Percentiles rank a stretch among this genome's conserved stretches.
phyloP scores from a whole-genome alignment of 345 rosid species.

The Carallia pectinifolia region DNA sequence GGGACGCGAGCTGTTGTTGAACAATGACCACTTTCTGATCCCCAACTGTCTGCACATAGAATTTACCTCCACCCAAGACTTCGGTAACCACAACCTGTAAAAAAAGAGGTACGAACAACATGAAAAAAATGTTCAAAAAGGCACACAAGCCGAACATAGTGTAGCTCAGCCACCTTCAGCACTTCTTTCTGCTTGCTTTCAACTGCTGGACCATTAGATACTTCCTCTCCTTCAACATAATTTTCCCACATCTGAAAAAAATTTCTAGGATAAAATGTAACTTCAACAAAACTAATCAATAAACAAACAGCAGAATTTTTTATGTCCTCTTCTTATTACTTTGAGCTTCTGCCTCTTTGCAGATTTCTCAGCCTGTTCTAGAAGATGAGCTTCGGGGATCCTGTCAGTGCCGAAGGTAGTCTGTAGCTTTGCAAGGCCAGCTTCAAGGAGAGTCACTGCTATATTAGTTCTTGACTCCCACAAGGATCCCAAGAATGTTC shows the following conservation, averaged over 20 bases:
- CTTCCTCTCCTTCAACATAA: slow-evolving; percentile 96
- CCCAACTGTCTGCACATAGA: slow-evolving; percentile 81
- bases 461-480: slow-evolving; percentile 84
- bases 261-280: neutral
- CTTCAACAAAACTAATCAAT: neutral
- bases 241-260: slow-evolving; percentile 87
- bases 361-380: slow-evolving; percentile 79
- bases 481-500: slow-evolving; percentile 93
- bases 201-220: slow-evolving; percentile 55
- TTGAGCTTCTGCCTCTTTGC: slow-evolving; percentile 88
- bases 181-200: slow-evolving; percentile 90
- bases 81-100: slow-evolving; percentile 90
- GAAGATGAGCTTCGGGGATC: slow-evolving; percentile 77
- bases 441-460: slow-evolving; percentile 74
- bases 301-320: neutral
- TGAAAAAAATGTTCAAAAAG: neutral
- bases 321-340: slow-evolving; percentile 31
- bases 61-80: slow-evolving; percentile 83
- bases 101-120: neutral
- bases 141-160: neutral
- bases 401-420: slow-evolving; percentile 81
- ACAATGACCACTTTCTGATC: slow-evolving; percentile 78
- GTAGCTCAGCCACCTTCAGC: slow-evolving; percentile 50
- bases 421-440: slow-evolving; percentile 92
- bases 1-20: slow-evolving; percentile 74